phyloP scores from a whole-genome alignment of 2,329 filamentous ascomycete species.

The Colletotrichum godetiae region DNA sequence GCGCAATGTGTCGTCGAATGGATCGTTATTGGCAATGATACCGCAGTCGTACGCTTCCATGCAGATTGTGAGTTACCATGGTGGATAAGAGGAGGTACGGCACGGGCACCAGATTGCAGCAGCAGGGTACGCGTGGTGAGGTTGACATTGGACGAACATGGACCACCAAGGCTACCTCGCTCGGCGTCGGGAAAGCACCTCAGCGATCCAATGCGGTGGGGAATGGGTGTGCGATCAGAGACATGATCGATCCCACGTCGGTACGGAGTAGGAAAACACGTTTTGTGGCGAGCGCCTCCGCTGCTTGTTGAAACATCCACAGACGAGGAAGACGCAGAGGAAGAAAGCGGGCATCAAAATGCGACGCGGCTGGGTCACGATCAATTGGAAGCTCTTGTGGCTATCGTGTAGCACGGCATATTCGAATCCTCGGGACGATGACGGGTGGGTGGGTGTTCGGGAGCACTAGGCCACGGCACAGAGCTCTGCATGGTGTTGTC shows the following conservation, averaged over 20 bases:
- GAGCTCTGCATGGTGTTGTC: background rate
- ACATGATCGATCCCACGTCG: conserved; percentile 12
- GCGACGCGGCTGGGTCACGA: conserved; percentile 7
- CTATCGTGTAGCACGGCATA: conserved; percentile 13
- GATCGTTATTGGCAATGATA: background rate
- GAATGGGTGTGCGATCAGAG: conserved; percentile 18
- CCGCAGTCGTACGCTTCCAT: conserved; percentile 12
- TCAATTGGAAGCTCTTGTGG: background rate
- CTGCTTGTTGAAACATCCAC: background rate
- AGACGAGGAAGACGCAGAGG: background rate
- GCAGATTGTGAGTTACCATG: conserved; percentile 6
- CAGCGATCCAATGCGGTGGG: conserved; percentile 2
- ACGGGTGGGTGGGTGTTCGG: conserved; percentile 19
- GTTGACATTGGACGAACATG: conserved; percentile 26
- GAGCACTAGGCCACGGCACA: conserved; percentile 16
- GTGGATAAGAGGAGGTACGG: conserved; percentile 11
- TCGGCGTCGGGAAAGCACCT: background rate
- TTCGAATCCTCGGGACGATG: conserved; percentile 8
- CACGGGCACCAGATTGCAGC: conserved; percentile 9
- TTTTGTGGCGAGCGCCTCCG: conserved; percentile 28
- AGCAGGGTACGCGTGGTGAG: background rate
- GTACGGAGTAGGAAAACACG: conserved; percentile 9
- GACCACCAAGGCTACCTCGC: conserved; percentile 11
- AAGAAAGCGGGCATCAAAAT: background rate
- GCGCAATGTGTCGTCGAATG: background rate